These are phyloP conservation scores for Chaetomium sp. DNA, from an alignment of 2,329 filamentous ascomycete species.

Conservation along the genomic window DNA sequence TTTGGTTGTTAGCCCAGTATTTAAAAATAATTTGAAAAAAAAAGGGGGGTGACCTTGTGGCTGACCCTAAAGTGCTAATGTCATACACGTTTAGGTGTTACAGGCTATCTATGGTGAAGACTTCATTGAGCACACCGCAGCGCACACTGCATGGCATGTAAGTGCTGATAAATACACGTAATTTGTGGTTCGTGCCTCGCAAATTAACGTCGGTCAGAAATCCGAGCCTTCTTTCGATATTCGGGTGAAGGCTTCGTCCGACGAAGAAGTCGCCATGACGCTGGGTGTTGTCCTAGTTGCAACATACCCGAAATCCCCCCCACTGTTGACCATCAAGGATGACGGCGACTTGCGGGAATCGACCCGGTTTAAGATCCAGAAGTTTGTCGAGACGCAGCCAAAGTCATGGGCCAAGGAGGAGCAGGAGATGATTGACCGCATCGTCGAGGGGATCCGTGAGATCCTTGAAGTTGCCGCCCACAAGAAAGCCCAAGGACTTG, in stretches of 20 bases:
- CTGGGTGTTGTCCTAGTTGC: conserved; percentile 78
- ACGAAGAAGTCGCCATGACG: conserved; percentile 63
- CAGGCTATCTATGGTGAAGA: conserved; percentile 87
- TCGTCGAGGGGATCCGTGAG: conserved; percentile 64
- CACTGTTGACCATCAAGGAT: conserved; percentile 63
- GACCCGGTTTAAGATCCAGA: conserved; percentile 64
- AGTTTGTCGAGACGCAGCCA: conserved; percentile 53
- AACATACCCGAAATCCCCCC: conserved; percentile 82
- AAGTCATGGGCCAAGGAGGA: conserved; percentile 46
- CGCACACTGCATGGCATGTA: conserved; percentile 80
- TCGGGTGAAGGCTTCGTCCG: conserved; percentile 64
- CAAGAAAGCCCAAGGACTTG: conserved; percentile 65
- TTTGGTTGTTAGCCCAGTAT: too few species aligned
- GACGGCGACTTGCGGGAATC: conserved; percentile 60
- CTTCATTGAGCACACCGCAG: conserved; percentile 66
- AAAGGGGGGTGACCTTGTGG: too few species aligned
- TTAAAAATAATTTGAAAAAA: too few species aligned
- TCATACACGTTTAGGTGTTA: conserved; percentile 33
- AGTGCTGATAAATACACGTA: conserved; percentile 18
- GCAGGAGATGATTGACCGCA: conserved; percentile 56
- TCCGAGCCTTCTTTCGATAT: conserved; percentile 79
- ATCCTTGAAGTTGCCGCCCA: conserved; percentile 82
- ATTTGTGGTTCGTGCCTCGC: neutral
- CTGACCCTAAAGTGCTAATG: too few species aligned
- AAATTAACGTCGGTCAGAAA: conserved; percentile 41